Percentiles rank a stretch among this genome's conserved stretches.
Evolutionary conservation across 2,329 filamentous ascomycete species (phyloP).

Genomic region (Fusarium caatingaense): DNA sequence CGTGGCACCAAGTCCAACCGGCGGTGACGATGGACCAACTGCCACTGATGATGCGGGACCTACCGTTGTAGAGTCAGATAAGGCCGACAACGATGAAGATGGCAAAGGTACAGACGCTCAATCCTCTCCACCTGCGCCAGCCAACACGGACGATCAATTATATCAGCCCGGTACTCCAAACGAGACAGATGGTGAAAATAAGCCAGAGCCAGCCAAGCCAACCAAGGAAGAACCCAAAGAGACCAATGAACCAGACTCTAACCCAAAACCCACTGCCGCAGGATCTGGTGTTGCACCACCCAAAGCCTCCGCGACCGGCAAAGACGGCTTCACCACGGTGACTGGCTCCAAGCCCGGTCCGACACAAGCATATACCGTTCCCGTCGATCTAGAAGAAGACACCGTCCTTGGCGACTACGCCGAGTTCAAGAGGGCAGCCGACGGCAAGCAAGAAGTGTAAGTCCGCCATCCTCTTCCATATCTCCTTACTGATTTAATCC

Average conservation of each 20-base stretch:
- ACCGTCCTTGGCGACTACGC: slow-evolving; percentile 5
- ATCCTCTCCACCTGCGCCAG: background rate
- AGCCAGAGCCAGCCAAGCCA: background rate
- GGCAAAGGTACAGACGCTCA: background rate
- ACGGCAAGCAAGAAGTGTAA: background rate
- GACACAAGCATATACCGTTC: background rate
- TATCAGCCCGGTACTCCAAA: too few species aligned
- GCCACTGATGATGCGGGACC: background rate
- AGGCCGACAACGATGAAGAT: background rate
- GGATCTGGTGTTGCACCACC: background rate
- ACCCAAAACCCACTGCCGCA: background rate
- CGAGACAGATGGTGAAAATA: background rate
- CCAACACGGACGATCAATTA: too few species aligned
- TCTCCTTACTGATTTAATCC: too few species aligned
- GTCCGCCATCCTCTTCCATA: too few species aligned
- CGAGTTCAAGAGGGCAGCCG: background rate
- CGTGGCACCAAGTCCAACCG: background rate
- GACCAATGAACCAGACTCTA: background rate
- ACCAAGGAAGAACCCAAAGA: background rate
- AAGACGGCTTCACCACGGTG: background rate
- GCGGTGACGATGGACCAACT: background rate
- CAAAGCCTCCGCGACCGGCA: background rate
- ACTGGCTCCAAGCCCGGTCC: background rate
- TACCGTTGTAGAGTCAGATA: background rate
- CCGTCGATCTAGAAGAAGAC: background rate